Percentiles rank a stretch among this genome's conserved stretches.
These are phyloP conservation scores for Chlamydomonas sp. DNA, from an alignment of 139 green algal genomes.

Conservation along the genomic window DNA sequence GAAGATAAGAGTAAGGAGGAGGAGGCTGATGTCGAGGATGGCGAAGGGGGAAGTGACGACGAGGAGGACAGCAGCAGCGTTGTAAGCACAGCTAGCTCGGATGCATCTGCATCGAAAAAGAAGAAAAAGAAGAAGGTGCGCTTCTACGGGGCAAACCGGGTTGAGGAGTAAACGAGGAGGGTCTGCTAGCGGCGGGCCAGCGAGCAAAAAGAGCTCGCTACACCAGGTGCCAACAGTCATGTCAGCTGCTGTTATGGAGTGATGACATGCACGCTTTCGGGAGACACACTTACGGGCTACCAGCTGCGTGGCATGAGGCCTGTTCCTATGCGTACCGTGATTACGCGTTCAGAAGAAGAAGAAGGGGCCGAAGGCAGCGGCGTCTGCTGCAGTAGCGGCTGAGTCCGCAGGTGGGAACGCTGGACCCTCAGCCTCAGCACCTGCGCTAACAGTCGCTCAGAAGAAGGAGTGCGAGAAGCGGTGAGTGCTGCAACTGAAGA, in stretches of 20 bases:
- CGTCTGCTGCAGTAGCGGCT: background rate
- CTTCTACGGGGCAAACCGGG: background rate
- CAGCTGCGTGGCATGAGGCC: no score
- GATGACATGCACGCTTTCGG: no score
- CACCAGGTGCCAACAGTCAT: no score
- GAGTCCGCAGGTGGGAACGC: background rate
- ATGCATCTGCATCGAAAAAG: constrained; percentile 1
- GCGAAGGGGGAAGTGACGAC: background rate
- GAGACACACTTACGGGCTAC: no score
- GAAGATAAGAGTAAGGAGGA: no score
- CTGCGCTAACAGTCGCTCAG: constrained; percentile 28
- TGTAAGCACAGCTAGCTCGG: background rate
- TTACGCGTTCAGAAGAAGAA: constrained; percentile 32
- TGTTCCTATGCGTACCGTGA: no score
- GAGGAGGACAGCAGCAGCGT: background rate
- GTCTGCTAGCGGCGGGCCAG: no score
- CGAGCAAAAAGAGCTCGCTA: no score
- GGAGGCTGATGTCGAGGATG: no score
- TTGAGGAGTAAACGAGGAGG: no score
- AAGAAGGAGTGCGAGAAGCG: constrained; percentile 39
- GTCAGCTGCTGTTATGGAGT: no score
- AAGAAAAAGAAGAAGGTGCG: constrained; percentile 38
- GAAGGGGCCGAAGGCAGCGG: background rate
- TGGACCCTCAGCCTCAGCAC: background rate
- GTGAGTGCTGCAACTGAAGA: background rate